Conservation (phyloP, 768 basidiomycete species). For the Tricholoma hemisulphureum region DNA sequence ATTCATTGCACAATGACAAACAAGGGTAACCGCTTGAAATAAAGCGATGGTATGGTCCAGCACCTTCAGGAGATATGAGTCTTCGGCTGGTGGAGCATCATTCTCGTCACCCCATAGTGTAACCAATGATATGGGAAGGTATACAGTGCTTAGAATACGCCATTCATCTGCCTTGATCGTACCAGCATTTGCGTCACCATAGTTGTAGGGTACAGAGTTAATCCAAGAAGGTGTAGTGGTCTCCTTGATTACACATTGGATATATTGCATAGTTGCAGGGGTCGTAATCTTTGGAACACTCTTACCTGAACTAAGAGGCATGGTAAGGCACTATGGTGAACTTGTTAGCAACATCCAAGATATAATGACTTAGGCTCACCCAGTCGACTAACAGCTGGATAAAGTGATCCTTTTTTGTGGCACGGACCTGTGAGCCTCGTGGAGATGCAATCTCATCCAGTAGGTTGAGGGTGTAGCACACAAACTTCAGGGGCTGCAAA, state of each 20-base stretch:
- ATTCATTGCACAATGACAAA: constrained; percentile 15
- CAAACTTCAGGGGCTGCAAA: no score
- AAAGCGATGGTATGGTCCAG: constrained; percentile 29
- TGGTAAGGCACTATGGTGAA: no score
- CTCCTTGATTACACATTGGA: constrained; percentile 22
- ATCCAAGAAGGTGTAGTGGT: constrained; percentile 27
- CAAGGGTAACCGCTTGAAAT: constrained; percentile 24
- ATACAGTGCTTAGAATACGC: constrained; percentile 26
- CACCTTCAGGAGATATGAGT: constrained; percentile 1
- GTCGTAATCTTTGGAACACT: constrained; percentile 13
- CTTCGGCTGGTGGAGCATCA: background rate
- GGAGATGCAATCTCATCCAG: no score
- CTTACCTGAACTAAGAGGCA: no score
- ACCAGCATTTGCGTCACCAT: constrained; percentile 26
- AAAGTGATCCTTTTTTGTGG: no score
- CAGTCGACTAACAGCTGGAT: no score
- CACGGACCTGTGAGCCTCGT: no score
- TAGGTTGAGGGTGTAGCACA: no score
- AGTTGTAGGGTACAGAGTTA: constrained; percentile 25
- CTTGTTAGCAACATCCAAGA: no score
- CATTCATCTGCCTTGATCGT: constrained; percentile 39
- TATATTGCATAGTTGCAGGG: constrained; percentile 13
- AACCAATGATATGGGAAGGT: constrained; percentile 34
- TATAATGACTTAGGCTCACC: no score
- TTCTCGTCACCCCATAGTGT: constrained; percentile 27